Evolutionary conservation across 1,284 basidiomycete genomes (phyloP).

Genomic region (Bjerkandera adusta): DNA sequence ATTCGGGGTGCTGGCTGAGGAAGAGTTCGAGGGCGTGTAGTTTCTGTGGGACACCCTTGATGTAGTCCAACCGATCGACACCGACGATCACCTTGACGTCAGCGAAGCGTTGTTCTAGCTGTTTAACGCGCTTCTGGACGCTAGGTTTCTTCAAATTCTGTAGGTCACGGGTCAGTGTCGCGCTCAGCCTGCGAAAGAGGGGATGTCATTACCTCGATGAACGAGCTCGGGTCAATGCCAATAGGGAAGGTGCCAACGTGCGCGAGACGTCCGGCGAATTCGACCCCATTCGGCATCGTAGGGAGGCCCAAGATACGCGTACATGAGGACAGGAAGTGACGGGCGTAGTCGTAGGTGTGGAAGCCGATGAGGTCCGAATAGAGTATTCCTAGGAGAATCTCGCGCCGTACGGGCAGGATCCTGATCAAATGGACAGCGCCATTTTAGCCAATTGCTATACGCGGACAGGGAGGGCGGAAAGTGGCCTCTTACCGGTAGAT

Average conservation of each 20-base stretch:
- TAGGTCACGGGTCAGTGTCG: slow-evolving; percentile 5
- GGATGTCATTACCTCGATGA: slow-evolving; percentile 72
- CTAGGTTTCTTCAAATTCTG: slow-evolving; percentile 77
- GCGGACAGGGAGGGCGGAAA: slow-evolving; percentile 9
- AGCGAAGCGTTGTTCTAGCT: slow-evolving; percentile 87
- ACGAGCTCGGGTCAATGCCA: slow-evolving; percentile 94
- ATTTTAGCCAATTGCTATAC: neutral
- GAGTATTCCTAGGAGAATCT: slow-evolving; percentile 93
- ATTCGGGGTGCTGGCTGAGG: slow-evolving; percentile 96
- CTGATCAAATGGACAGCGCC: slow-evolving; percentile 36
- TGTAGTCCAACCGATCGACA: slow-evolving; percentile 97
- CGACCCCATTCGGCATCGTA: slow-evolving; percentile 97
- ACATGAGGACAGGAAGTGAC: slow-evolving; percentile 98
- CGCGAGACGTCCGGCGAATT: slow-evolving; percentile 92
- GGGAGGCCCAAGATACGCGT: slow-evolving; percentile 95
- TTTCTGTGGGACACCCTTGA: slow-evolving; percentile 99
- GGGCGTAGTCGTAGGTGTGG: slow-evolving; percentile 99
- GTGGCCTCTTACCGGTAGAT: slow-evolving; percentile 96
- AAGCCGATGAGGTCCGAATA: slow-evolving; percentile 98
- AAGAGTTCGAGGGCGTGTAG: slow-evolving; percentile 96
- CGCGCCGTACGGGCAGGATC: slow-evolving; percentile 93
- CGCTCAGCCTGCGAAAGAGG: neutral
- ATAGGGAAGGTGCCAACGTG: slow-evolving; percentile 99
- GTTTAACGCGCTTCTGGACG: slow-evolving; percentile 78
- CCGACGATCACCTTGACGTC: slow-evolving; percentile 98